These are phyloP conservation scores for Raphanus hybrid DNA, from an alignment of 441 rosid genomes.

Conservation along the genomic window DNA sequence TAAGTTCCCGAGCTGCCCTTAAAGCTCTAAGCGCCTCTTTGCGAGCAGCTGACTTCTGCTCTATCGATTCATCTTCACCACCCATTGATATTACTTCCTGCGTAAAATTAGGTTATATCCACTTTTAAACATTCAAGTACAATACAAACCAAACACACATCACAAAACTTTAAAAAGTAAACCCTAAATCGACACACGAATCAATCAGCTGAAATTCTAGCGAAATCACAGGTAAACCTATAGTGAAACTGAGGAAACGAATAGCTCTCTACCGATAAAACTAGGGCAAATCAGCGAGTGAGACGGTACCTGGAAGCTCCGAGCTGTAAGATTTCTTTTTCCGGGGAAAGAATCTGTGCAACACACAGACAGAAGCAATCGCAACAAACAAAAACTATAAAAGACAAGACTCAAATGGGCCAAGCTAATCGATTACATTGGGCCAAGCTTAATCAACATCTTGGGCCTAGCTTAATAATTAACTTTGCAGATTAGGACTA, in stretches of 20 bases:
- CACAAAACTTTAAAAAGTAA: no score
- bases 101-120: not conserved
- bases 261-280: not conserved
- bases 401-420: conserved; percentile 20
- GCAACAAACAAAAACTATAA: not conserved
- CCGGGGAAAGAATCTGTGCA: not conserved
- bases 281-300: conserved; percentile 1
- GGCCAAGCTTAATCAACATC: not conserved
- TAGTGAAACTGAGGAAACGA: not conserved
- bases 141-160: not conserved
- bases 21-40: conserved; percentile 82
- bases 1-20: conserved; percentile 75
- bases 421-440: not conserved
- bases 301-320: conserved; percentile 29
- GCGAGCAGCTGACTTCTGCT: conserved; percentile 76
- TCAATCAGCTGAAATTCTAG: not conserved
- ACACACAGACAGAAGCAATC: not conserved
- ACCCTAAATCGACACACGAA: conserved; percentile 6
- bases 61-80: conserved; percentile 67
- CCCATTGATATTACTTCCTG: conserved; percentile 50
- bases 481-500: not conserved
- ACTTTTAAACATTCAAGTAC: not conserved
- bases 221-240: conserved; percentile 8
- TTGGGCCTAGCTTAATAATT: not conserved
- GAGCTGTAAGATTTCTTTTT: conserved; percentile 1